Conservation (phyloP, 495 filamentous ascomycete species). For the Pseudoneurospora amorphoporcata region DNA sequence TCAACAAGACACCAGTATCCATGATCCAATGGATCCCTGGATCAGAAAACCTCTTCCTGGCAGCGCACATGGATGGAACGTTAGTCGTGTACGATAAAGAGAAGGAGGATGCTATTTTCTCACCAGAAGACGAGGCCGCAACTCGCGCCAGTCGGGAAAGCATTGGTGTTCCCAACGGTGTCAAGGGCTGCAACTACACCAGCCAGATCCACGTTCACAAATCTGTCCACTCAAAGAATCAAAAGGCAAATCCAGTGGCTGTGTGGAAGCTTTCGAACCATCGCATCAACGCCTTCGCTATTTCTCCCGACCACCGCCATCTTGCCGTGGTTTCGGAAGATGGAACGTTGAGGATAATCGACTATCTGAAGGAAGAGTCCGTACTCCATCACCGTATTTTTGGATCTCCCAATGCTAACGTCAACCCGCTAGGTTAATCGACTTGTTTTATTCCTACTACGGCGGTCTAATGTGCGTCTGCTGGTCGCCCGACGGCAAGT, state of each 20-base stretch:
- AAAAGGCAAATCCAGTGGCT: constrained; percentile 85
- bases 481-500: constrained; percentile 96
- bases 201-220: constrained; percentile 57
- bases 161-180: constrained; percentile 24
- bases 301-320: constrained; percentile 76
- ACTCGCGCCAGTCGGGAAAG: constrained; percentile 28
- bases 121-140: constrained; percentile 36
- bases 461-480: constrained; percentile 85
- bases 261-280: constrained; percentile 86
- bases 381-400: constrained; percentile 16
- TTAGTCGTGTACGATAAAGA: constrained; percentile 97
- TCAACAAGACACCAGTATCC: constrained; percentile 74
- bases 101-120: constrained; percentile 73
- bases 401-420: background rate
- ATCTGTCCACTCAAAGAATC: constrained; percentile 83
- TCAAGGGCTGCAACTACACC: constrained; percentile 17
- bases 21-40: constrained; percentile 88
- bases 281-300: constrained; percentile 77
- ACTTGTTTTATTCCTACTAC: constrained; percentile 84
- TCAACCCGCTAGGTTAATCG: constrained; percentile 49
- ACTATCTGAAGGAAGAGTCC: constrained; percentile 84
- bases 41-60: constrained; percentile 88
- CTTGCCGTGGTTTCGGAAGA: constrained; percentile 92
- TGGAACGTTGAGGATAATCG: constrained; percentile 76
- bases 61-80: constrained; percentile 87